Evolutionary conservation across 768 basidiomycete species (phyloP).

Genomic region (Mycena polygramma): DNA sequence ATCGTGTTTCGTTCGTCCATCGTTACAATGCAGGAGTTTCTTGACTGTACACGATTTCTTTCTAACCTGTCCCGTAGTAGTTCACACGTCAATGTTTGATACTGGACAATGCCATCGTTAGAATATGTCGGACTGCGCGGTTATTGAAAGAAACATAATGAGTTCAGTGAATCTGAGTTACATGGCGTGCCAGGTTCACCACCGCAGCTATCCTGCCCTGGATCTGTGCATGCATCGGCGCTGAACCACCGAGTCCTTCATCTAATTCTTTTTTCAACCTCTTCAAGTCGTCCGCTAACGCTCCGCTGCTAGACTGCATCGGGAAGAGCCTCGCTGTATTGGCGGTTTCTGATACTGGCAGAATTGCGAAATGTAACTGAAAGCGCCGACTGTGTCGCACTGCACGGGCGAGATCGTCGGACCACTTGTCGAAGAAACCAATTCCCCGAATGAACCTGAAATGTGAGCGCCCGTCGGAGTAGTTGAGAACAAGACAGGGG

Average conservation of each 20-base stretch:
- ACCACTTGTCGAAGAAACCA: not conserved
- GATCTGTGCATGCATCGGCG: not conserved
- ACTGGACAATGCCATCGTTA: too few species aligned
- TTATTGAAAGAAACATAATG: too few species aligned
- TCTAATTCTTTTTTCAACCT: not conserved
- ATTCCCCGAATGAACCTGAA: not conserved
- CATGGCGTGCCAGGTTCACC: not conserved
- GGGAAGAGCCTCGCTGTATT: not conserved
- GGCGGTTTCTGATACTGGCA: not conserved
- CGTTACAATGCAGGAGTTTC: too few species aligned
- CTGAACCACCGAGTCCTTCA: not conserved
- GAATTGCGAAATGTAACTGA: not conserved
- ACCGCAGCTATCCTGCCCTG: not conserved
- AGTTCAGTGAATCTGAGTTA: not conserved
- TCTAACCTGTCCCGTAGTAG: too few species aligned
- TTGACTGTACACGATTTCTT: too few species aligned
- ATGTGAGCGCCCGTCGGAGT: not conserved
- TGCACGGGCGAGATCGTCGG: not conserved
- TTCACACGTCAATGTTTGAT: too few species aligned
- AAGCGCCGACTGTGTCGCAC: not conserved
- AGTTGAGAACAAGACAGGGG: not conserved
- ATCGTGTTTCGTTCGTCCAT: too few species aligned
- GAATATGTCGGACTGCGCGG: too few species aligned
- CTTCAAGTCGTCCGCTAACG: slow-evolving; percentile 4
- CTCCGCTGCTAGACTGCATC: slow-evolving; percentile 11